Conservation (phyloP, 2,329 filamentous ascomycete species). For the Rhytidhysteron rufulum region DNA sequence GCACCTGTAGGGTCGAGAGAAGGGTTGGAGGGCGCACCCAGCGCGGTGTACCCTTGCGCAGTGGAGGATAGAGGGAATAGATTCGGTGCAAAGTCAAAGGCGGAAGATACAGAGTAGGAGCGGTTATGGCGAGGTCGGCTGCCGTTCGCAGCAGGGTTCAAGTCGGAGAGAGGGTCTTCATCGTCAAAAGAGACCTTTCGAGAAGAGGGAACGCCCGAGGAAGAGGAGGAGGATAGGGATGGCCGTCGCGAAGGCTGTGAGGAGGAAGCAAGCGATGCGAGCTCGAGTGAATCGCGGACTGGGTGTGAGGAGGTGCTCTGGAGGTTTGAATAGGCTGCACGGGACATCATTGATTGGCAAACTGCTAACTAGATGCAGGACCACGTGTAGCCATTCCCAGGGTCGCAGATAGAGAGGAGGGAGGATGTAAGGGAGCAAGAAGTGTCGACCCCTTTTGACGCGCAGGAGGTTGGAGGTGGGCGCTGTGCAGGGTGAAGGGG, state of each 20-base stretch:
- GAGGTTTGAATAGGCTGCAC: constrained; percentile 29
- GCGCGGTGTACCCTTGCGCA: constrained; percentile 71
- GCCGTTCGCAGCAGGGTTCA: constrained; percentile 52
- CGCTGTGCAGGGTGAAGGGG: neutral
- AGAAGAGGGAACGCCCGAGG: constrained; percentile 88
- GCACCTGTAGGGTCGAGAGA: constrained; percentile 53
- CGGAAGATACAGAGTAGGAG: constrained; percentile 85
- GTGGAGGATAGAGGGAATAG: constrained; percentile 90
- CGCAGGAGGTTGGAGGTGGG: neutral
- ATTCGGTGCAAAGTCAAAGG: constrained; percentile 92
- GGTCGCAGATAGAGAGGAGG: neutral
- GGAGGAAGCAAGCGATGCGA: constrained; percentile 88
- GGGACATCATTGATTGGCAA: constrained; percentile 36
- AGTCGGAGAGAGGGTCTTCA: constrained; percentile 67
- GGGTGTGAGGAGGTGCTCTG: constrained; percentile 26
- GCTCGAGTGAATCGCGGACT: constrained; percentile 87
- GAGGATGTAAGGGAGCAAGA: neutral
- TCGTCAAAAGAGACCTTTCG: constrained; percentile 83
- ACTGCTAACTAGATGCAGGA: constrained; percentile 18
- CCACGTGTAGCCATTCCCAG: constrained; percentile 20
- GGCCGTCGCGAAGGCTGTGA: constrained; percentile 62
- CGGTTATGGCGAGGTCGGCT: constrained; percentile 50
- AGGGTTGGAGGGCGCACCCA: constrained; percentile 68
- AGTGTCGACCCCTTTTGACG: neutral
- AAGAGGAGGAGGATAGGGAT: constrained; percentile 65